A percentile compares a stretch with the other conserved stretches of the same genome.
Conservation (phyloP, 495 filamentous ascomycete species). For the Tuber microsphaerosporum region DNA sequence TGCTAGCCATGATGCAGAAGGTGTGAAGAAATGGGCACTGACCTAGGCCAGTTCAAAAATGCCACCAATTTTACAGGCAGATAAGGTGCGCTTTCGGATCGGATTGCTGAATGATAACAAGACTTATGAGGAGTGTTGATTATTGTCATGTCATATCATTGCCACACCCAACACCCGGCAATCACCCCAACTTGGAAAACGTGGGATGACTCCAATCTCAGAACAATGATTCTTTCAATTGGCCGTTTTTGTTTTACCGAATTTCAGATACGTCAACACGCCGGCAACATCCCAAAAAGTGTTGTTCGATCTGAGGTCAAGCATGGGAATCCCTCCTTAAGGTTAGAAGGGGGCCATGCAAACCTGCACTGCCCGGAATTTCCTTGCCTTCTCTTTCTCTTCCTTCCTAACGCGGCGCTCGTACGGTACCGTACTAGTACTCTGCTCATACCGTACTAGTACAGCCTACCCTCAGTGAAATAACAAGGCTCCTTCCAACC, state of each 20-base stretch:
- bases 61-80: neutral
- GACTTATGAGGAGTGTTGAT: neutral
- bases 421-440: neutral
- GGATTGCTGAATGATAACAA: neutral
- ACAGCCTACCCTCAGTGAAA: neutral
- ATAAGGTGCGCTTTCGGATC: neutral
- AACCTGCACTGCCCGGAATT: neutral
- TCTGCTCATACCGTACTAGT: neutral
- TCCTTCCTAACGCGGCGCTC: neutral
- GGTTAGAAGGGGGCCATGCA: neutral
- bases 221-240: neutral
- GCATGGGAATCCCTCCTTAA: neutral
- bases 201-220: neutral
- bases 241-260: neutral
- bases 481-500: neutral
- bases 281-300: neutral
- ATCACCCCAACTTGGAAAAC: neutral
- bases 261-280: slow-evolving; percentile 1
- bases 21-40: neutral
- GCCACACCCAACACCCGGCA: neutral
- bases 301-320: neutral
- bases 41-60: neutral
- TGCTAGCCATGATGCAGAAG: neutral
- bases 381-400: neutral
- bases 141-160: neutral